Evolutionary conservation across 2,329 filamentous ascomycete species (phyloP), one percentile per base, ranked within the genome.

Genomic region (Fusarium azukiicola): DNA sequence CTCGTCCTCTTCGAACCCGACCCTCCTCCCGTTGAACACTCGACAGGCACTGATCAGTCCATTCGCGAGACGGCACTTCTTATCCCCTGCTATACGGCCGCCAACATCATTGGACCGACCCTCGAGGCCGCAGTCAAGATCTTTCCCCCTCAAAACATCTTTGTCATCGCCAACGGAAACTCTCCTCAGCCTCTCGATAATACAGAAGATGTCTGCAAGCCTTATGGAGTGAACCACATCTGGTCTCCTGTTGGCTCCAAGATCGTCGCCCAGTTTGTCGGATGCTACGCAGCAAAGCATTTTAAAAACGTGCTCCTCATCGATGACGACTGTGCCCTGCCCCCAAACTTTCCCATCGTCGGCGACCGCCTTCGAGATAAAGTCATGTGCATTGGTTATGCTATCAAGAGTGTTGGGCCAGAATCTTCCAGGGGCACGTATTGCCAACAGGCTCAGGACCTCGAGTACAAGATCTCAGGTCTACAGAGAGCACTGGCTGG

Each of bases 401-500:
- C 69, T 12, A 74, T 77, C 50, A 77, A 77, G 73, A 77, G 74
- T 19, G 73, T 75, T n/a, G 74, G 72, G 4, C 50, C 74, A 10
- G 42, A 67, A 23, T 72, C 69, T 3, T 67, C 67, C n/a, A 69
- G 58, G 23, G 72, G 72, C 10, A 77, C 69, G 19, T 68, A 56
- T 11, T 67, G 69, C 46, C 72, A 75, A 44, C 74, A 72, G 52
- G 72, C 70, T 13, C 74, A 77, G 36, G 74, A 75, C 47, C 61
- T 77, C 16, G 74, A 77, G 67, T 75, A 77, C n/a, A 77, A 77
- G 42, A 70, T 77, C 19, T 72, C 74, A 5, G 72, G 74, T 27
- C 17, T 77, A 19, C 50, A 69, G 23, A 69, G 70, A 40, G 50
- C 67, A 4, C 36, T 77, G 8, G 69, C 67, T 14, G 67, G 69